Conservation (phyloP, 2,329 filamentous ascomycete genomes). For the Monosporascus sp. region DNA sequence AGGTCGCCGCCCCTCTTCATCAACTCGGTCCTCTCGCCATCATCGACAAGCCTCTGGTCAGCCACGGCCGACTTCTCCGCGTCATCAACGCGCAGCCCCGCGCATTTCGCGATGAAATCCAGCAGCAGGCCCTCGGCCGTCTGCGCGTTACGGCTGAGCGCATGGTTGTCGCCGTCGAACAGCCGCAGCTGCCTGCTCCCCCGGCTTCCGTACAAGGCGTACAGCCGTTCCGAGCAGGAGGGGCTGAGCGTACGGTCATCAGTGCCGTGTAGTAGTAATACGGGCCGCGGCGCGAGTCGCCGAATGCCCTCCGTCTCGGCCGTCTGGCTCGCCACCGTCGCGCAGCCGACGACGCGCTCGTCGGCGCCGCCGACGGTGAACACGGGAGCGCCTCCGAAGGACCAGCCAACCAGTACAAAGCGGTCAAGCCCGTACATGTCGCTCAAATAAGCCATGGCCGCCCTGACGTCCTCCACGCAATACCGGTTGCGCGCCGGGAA, state of each 20-base stretch:
- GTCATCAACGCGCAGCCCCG: constrained; percentile 18
- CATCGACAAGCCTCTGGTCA: constrained; percentile 12
- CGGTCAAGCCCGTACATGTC: constrained; percentile 22
- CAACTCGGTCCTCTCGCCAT: constrained; percentile 20
- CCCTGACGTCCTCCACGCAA: constrained; percentile 31
- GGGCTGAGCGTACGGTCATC: constrained; percentile 29
- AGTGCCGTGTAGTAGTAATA: constrained; percentile 34
- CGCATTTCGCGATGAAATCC: constrained; percentile 30
- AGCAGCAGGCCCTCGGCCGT: constrained; percentile 34
- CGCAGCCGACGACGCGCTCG: constrained; percentile 21
- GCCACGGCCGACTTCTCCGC: constrained; percentile 15
- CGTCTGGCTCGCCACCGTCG: constrained; percentile 35
- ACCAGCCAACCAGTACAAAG: constrained; percentile 38
- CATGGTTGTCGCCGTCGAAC: constrained; percentile 37
- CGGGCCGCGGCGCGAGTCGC: constrained; percentile 26
- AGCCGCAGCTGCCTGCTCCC: constrained; percentile 29
- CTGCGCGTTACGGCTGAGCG: constrained; percentile 30
- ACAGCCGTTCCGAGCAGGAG: constrained; percentile 30
- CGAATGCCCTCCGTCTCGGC: constrained; percentile 28
- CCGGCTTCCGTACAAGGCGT: constrained; percentile 28
- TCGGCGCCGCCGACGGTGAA: constrained; percentile 30
- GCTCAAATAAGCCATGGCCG: constrained; percentile 31
- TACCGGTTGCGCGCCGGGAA: constrained; percentile 15
- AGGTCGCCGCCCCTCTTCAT: constrained; percentile 30
- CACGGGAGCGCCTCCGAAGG: constrained; percentile 36